Evolutionary conservation across 164 flowering plant species (phyloP), one percentile per base, ranked within the genome.

Genomic region (Platanus orientalis): DNA sequence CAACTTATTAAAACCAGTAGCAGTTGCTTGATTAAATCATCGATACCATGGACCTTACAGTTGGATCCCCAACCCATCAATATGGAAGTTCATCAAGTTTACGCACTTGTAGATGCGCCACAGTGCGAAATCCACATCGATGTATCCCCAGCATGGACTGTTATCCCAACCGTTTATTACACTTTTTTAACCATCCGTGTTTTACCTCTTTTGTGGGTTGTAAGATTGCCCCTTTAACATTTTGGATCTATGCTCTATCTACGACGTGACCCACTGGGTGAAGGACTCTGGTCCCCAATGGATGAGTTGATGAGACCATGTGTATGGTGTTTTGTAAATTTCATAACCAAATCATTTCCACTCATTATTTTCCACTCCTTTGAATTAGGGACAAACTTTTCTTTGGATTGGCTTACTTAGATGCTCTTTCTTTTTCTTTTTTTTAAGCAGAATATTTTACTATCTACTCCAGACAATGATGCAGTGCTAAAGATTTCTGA

Each of bases 401-500:
- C 45, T 50, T 30, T 3, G 24, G 29, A 36, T 45, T 62, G 30
- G 13, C 60, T 64, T 53, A 62, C 20, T 10, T 55, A 57, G 39
- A 26, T 68, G 36, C 42, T n/a, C n/a, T n/a, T n/a, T n/a, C n/a
- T n/a, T n/a, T n/a, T n/a, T n/a, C n/a, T 65, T 69, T 32, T 54
- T 4, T 52, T 70, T 32, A 58, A 45, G 62, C 80, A 87, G 93
- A 87, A 87, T 69, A 79, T 84, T 57, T 68, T 87, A 21, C 76
- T 87, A 27, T 73, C 84, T 10, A 54, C 69, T 26, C 57, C 66
- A 17, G 76, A 79, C 45, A 53, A 55, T 60, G 79, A 79, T 64
- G 71, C 73, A 25, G 75, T 81, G 70, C 72, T 87, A 48, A 87
- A 87, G 75, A 80, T 87, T 58, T 73, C 86, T 50, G 93, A 87